Percentiles rank a stretch among this genome's conserved stretches.
Conservation (phyloP, 495 filamentous ascomycete species). For the Aspergillus panamensis region DNA sequence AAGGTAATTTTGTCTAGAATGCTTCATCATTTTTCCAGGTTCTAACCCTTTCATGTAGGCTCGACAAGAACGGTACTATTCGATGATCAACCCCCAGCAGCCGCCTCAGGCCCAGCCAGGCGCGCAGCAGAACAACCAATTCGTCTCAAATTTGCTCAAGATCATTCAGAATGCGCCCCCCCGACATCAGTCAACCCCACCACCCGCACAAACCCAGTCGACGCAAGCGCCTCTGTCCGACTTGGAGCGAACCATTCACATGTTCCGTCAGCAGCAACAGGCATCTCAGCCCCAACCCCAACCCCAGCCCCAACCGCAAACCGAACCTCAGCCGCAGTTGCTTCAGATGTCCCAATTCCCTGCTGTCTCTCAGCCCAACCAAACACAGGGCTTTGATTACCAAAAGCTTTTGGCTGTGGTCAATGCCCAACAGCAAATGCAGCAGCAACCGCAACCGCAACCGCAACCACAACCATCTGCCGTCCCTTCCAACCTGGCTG, state of each 20-base stretch:
- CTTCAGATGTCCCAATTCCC: slow-evolving; percentile 31
- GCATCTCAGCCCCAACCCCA: slow-evolving; percentile 26
- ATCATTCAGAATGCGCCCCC: slow-evolving; percentile 38
- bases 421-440: slow-evolving; percentile 34
- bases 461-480: slow-evolving; percentile 24
- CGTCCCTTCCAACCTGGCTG: slow-evolving; percentile 43
- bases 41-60: slow-evolving; percentile 26
- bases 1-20: slow-evolving; percentile 34
- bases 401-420: slow-evolving; percentile 37
- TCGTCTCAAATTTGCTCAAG: slow-evolving; percentile 46
- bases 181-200: slow-evolving; percentile 32
- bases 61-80: slow-evolving; percentile 46
- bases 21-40: not conserved
- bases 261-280: slow-evolving; percentile 44
- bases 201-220: slow-evolving; percentile 23
- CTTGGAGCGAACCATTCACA: slow-evolving; percentile 41
- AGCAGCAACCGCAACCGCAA: slow-evolving; percentile 24
- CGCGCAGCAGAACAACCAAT: slow-evolving; percentile 28
- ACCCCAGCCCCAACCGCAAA: slow-evolving; percentile 26
- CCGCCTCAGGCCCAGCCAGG: slow-evolving; percentile 22
- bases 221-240: slow-evolving; percentile 31
- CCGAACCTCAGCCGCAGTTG: slow-evolving; percentile 28
- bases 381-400: slow-evolving; percentile 29
- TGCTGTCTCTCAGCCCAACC: slow-evolving; percentile 20
- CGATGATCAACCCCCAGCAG: slow-evolving; percentile 38